Percentiles rank a stretch among this genome's conserved stretches.
Conservation (phyloP, 1,139 yeast species). For the Hansenula lynferdii region DNA sequence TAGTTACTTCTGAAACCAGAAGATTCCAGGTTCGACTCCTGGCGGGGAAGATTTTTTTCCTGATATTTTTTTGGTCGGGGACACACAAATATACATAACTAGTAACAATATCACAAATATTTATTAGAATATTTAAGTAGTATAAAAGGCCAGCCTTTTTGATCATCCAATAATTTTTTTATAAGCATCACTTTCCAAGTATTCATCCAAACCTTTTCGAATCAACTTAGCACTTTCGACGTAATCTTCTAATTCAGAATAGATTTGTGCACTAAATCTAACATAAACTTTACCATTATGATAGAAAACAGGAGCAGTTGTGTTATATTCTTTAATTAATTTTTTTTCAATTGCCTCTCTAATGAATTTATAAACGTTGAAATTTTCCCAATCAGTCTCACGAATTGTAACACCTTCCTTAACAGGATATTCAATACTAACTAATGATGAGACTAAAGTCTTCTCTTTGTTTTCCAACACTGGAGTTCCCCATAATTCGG, state of each 20-base stretch:
- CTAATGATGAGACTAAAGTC: constrained; percentile 12
- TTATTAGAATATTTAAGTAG: not conserved
- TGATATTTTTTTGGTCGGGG: too few species aligned
- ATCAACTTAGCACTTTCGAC: not conserved
- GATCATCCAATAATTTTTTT: not conserved
- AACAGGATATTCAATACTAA: constrained; percentile 19
- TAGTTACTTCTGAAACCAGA: constrained; percentile 68
- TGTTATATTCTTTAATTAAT: constrained; percentile 28
- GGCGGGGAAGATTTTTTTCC: constrained; percentile 77
- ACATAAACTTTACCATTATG: constrained; percentile 41
- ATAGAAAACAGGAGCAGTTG: constrained; percentile 41
- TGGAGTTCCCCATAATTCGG: constrained; percentile 25
- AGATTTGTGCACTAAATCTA: constrained; percentile 58
- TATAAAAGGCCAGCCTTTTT: not conserved
- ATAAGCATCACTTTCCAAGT: not conserved
- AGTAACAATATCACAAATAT: not conserved
- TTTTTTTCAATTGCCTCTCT: constrained; percentile 15
- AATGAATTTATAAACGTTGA: constrained; percentile 8
- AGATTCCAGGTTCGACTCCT: constrained; percentile 95
- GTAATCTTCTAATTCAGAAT: constrained; percentile 50
- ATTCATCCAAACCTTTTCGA: not conserved
- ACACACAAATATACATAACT: not conserved
- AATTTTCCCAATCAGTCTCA: constrained; percentile 7
- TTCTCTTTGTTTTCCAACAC: constrained; percentile 31
- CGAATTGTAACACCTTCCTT: constrained; percentile 37